Evolutionary conservation across 768 basidiomycete genomes (phyloP), one percentile per base, ranked within the genome.

Genomic region (Pisolithus tinctorius): DNA sequence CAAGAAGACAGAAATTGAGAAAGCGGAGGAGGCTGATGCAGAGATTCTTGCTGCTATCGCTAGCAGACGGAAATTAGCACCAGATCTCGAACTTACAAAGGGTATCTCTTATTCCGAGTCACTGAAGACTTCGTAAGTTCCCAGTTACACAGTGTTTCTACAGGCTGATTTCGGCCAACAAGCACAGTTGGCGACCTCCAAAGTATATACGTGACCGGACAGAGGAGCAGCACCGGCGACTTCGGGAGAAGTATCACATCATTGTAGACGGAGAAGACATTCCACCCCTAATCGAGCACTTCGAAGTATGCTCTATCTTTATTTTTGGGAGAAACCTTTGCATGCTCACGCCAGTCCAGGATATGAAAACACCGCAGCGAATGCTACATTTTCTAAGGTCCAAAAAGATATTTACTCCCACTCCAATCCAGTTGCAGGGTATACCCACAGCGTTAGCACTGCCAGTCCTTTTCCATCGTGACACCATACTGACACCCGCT

Each of bases 361-460:
- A 98, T 64, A 99, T 99, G 96, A 98, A 97, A 75, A 84, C 98
- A n/a, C 96, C 95, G 6, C 79, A 79, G 38, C 77, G 85, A 3
- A 82, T 99, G 41, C 71, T 98, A 8, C 80, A 88, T 52, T 86
- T 86, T 66, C 77, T 99, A 45, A 86, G 83, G 66, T 77, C 81
- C 30, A 93, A 93, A 52, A 85, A 88, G 44, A 99, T 99, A 62
- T 74, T 75, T 2, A 74, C 73, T 36, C 96, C 96, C 0, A 93
- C 96, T 2, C 96, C 96, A 2, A 99, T 99, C 60, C 96, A 99
- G 66, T 74, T 97, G 16, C 96, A 98, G 70, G 96, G 96, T 20
- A 86, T 99, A 51, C 94, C 96, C 2, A 88, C 89, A 47, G 96
- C 93, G 89, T 93, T 71, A 60, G 89, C 61, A n/a, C 41, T 27